These are phyloP conservation scores for Trichoderma aggressivum DNA, from an alignment of 2,329 filamentous ascomycete genomes.

Conservation along the genomic window DNA sequence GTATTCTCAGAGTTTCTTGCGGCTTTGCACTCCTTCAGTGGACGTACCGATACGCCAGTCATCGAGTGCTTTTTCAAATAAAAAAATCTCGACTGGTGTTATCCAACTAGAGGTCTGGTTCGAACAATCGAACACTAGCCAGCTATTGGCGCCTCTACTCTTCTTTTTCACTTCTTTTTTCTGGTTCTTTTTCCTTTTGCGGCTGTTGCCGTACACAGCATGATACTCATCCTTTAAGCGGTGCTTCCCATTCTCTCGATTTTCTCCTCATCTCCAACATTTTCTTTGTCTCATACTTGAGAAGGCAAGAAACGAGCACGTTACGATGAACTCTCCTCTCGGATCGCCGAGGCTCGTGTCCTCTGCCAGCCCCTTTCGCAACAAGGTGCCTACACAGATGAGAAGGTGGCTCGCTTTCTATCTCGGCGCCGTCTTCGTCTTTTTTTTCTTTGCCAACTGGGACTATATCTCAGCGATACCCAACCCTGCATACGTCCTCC, in stretches of 20 bases:
- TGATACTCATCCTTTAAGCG: neutral
- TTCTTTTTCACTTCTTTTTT: neutral
- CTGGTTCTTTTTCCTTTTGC: neutral
- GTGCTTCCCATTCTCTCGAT: neutral
- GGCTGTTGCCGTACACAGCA: neutral
- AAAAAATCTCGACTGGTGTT: neutral
- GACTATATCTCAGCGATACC: conserved; percentile 36
- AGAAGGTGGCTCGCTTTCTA: conserved; percentile 47
- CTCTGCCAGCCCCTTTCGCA: conserved; percentile 28
- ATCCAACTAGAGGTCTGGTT: neutral
- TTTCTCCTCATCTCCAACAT: neutral
- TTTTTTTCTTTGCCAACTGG: conserved; percentile 47
- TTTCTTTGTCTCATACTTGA: neutral
- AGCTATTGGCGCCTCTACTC: neutral
- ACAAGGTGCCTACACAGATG: conserved; percentile 19
- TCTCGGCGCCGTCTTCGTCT: conserved; percentile 40
- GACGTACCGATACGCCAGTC: neutral
- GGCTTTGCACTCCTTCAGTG: neutral
- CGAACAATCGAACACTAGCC: neutral
- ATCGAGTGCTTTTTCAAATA: neutral
- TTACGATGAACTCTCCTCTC: conserved; percentile 32
- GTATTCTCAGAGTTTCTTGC: neutral
- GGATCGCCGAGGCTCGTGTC: conserved; percentile 38
- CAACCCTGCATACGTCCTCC: conserved; percentile 23
- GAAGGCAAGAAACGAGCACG: neutral